phyloP scores from a whole-genome alignment of 768 basidiomycete genomes.

The Auriscalpium microsporum region DNA sequence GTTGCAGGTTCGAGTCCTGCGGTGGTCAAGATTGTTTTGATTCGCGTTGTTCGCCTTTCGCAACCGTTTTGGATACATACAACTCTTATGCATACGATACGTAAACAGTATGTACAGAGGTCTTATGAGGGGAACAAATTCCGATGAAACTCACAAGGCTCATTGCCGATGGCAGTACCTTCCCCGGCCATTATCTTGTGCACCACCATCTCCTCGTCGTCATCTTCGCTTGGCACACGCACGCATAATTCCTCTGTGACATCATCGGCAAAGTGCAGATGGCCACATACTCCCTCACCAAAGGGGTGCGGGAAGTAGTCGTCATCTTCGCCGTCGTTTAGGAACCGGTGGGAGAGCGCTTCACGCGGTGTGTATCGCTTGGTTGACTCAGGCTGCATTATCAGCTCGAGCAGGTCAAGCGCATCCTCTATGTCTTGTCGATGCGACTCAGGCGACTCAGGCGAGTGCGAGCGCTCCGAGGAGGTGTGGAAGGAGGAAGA shows the following conservation, averaged over 20 bases:
- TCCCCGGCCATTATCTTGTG: slow-evolving; percentile 20
- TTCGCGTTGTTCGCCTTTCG: background rate
- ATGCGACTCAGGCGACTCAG: slow-evolving; percentile 30
- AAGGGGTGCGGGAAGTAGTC: slow-evolving; percentile 61
- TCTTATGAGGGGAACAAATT: background rate
- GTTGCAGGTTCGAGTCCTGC: slow-evolving; percentile 96
- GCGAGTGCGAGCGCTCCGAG: slow-evolving; percentile 14
- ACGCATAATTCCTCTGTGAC: slow-evolving; percentile 50
- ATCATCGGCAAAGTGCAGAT: slow-evolving; percentile 52
- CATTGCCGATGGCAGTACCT: slow-evolving; percentile 24
- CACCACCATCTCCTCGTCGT: slow-evolving; percentile 7
- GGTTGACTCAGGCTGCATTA: slow-evolving; percentile 72
- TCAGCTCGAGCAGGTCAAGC: slow-evolving; percentile 63
- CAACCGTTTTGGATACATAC: background rate
- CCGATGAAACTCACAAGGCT: slow-evolving; percentile 27
- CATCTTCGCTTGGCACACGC: slow-evolving; percentile 26
- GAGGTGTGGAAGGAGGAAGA: slow-evolving; percentile 17
- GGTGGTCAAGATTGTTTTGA: slow-evolving; percentile 32
- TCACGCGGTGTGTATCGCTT: slow-evolving; percentile 68
- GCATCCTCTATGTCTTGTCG: slow-evolving; percentile 52
- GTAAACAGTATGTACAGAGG: too few relatives aligned
- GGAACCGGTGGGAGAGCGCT: slow-evolving; percentile 75
- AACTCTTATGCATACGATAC: too few relatives aligned
- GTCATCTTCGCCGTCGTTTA: slow-evolving; percentile 54
- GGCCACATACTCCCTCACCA: slow-evolving; percentile 58